These are phyloP conservation scores for Trametes coccinea DNA, from an alignment of 768 basidiomycete genomes.

Conservation along the genomic window DNA sequence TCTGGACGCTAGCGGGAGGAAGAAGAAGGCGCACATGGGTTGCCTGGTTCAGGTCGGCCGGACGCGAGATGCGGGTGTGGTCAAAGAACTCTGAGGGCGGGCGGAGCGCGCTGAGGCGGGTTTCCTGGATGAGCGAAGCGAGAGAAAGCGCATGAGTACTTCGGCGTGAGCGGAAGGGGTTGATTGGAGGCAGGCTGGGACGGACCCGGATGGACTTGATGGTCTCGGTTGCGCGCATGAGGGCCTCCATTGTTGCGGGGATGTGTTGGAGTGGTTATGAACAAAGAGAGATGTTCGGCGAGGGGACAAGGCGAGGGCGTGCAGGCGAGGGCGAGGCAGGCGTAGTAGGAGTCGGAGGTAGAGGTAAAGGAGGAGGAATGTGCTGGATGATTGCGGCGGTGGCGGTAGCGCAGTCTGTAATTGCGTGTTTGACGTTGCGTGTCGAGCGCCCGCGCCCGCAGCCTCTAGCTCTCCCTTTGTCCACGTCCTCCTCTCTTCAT, in stretches of 20 bases:
- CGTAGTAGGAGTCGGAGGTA: neutral
- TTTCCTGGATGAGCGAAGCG: slow-evolving; percentile 52
- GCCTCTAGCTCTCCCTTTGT: slow-evolving; percentile 9
- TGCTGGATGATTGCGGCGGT: neutral
- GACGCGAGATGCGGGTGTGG: slow-evolving; percentile 77
- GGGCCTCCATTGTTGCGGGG: slow-evolving; percentile 54
- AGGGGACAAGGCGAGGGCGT: slow-evolving; percentile 8
- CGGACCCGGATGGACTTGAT: slow-evolving; percentile 71
- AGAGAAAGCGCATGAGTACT: slow-evolving; percentile 6
- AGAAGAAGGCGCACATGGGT: slow-evolving; percentile 56
- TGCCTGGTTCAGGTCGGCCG: slow-evolving; percentile 77
- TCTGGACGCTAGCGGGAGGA: neutral
- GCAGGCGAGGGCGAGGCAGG: slow-evolving; percentile 4
- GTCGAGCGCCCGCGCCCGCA: slow-evolving; percentile 17
- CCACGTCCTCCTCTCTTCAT: slow-evolving; percentile 17
- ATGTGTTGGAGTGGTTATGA: neutral
- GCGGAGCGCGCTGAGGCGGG: slow-evolving; percentile 73
- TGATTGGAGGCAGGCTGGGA: slow-evolving; percentile 19
- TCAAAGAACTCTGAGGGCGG: slow-evolving; percentile 82
- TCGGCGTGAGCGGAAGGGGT: slow-evolving; percentile 1
- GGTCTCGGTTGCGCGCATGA: slow-evolving; percentile 66
- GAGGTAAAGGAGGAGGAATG: neutral
- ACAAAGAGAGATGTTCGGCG: neutral
- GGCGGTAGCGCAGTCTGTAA: neutral
- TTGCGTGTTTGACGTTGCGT: slow-evolving; percentile 17